Conservation (phyloP, 202 grass and related monocot genomes). For the Hordeum pubiflorum region DNA sequence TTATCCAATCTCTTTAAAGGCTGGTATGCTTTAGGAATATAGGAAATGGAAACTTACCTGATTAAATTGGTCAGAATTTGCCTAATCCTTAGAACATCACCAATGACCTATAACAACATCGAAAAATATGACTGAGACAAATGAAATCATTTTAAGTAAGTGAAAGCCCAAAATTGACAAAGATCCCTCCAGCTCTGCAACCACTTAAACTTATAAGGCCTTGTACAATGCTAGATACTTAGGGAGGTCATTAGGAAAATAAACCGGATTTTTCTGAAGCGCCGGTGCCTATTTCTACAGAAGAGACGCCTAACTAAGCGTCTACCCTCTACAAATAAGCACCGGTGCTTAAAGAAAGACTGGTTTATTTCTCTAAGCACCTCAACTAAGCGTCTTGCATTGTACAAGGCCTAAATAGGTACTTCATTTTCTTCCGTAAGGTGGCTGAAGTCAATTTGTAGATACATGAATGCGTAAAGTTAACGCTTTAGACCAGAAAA, state of each 20-base stretch:
- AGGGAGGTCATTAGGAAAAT: no score
- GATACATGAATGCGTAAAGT: slow-evolving; percentile 6
- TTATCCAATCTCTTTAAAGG: slow-evolving; percentile 4
- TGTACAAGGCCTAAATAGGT: no score
- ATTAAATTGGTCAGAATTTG: slow-evolving; percentile 95
- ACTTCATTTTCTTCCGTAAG: not conserved
- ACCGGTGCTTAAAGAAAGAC: no score
- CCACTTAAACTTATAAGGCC: not conserved
- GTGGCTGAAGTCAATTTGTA: not conserved
- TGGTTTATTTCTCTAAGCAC: no score
- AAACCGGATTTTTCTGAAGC: no score
- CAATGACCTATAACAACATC: slow-evolving; percentile 61
- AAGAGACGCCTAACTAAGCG: no score
- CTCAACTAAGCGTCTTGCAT: no score
- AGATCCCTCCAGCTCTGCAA: not conserved
- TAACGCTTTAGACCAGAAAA: not conserved
- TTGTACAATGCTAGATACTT: no score
- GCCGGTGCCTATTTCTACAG: no score
- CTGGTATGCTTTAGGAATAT: slow-evolving; percentile 13
- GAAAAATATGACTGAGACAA: not conserved
- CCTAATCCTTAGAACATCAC: slow-evolving; percentile 89
- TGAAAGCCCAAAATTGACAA: not conserved
- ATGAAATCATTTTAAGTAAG: slow-evolving; percentile 3
- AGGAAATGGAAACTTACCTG: slow-evolving; percentile 43
- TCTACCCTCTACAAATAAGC: no score